A percentile compares a stretch with the other conserved stretches of the same genome.
Conservation (phyloP, 2,329 filamentous ascomycete genomes). For the Aspergillus versicolor region DNA sequence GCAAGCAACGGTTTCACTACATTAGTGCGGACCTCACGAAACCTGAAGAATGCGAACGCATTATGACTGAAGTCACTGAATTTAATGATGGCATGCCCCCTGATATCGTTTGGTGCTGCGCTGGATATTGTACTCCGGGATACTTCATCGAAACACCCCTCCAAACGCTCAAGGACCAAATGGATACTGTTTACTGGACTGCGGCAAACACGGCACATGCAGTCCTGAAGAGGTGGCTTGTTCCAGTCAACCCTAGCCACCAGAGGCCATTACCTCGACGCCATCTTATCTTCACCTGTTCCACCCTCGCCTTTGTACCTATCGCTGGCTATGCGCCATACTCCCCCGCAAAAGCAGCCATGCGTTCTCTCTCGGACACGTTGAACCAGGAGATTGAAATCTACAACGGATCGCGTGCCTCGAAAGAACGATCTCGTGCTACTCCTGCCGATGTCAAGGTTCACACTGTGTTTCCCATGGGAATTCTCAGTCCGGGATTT, state of each 20-base stretch:
- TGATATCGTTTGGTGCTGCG: constrained; percentile 89
- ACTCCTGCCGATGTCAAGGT: constrained; percentile 69
- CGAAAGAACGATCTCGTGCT: constrained; percentile 35
- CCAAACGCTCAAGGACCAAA: constrained; percentile 68
- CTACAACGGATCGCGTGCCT: constrained; percentile 67
- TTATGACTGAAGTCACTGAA: constrained; percentile 68
- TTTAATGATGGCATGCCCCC: constrained; percentile 76
- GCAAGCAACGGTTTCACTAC: constrained; percentile 74
- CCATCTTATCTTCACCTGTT: constrained; percentile 87
- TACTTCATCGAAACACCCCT: constrained; percentile 76
- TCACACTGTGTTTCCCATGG: constrained; percentile 80
- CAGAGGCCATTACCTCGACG: constrained; percentile 45
- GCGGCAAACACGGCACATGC: constrained; percentile 83
- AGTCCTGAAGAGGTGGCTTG: constrained; percentile 72
- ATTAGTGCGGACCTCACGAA: constrained; percentile 80
- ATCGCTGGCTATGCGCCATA: constrained; percentile 83
- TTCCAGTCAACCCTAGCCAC: constrained; percentile 29
- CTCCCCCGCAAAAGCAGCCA: constrained; percentile 77
- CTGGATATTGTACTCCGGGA: constrained; percentile 70
- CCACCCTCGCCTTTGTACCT: constrained; percentile 70
- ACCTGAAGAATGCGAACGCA: constrained; percentile 65
- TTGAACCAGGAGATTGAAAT: constrained; percentile 80
- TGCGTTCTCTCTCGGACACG: constrained; percentile 79
- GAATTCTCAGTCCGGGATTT: constrained; percentile 74
- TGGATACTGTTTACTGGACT: constrained; percentile 92